Evolutionary conservation across 2,329 filamentous ascomycete species (phyloP), one percentile per base, ranked within the genome.

Genomic region (Talaromyces sp.): DNA sequence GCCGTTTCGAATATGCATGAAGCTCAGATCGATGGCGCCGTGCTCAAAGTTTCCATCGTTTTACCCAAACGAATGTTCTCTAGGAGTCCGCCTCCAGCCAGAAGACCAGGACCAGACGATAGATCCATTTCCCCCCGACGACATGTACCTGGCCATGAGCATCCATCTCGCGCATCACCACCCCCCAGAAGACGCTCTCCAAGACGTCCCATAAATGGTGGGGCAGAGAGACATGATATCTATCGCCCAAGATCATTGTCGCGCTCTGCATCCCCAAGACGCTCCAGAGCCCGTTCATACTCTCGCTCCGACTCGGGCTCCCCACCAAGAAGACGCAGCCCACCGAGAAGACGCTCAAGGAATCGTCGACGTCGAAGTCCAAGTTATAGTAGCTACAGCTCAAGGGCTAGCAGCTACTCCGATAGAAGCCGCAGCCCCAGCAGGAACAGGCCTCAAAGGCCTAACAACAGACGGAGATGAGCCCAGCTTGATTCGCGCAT

Each of bases 1-100:
- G 95, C 95, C 33, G 96, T 97, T 71, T 88, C 93, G 19, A 91
- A 96, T 75, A 98, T 99, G 95, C 95, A 99, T 77, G 95, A 99
- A 80, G 92, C 91, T n/a, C 91, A 96, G 74, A 81, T 97, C 33
- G 93, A 97, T 76, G 93, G 93, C 60, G 87, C 89, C 24, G 83
- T 88, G 45, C 88, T 97, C 73, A 90, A 90, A 72, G 93, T 97
- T 58, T 95, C 91, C 52, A 95, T 97, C 69, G 92, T 97, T 31
- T 83, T 96, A 41, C 92, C 92, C 0, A 87, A 90, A 59, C 88
- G 90, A 72, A 92, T 92, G 71, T 91, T 97, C 72, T 93, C 91
- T 7, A 88, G 87, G 19, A 87, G 90, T 54, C 93, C 93, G 16
- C 92, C 92, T 1, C 85, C 85, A 5, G 87, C 90, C 60, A 85